A percentile compares a stretch with the other conserved stretches of the same genome.
Conservation (phyloP, 148 eudicot species). For the Dianthus caryophyllus region DNA sequence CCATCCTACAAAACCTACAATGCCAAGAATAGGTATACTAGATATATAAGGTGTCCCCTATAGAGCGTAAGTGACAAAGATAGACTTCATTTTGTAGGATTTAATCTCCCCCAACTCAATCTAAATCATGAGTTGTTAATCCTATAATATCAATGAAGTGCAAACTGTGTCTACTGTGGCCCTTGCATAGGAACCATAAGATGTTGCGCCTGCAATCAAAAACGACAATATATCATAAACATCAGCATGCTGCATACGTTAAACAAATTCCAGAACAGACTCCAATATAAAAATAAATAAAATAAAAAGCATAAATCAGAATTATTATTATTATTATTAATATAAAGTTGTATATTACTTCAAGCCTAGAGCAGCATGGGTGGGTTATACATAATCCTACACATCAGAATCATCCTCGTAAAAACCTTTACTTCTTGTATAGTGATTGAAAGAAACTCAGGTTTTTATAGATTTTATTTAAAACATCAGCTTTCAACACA, state of each 20-base stretch:
- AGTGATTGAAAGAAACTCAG: no score
- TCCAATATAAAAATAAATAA: no score
- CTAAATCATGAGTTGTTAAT: conserved; percentile 7
- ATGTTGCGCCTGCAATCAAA: conserved; percentile 35
- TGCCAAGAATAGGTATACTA: conserved; percentile 23
- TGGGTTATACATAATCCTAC: neutral
- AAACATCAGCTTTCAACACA: no score
- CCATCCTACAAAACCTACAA: conserved; percentile 25
- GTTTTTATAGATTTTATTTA: no score
- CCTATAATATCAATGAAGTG: conserved; percentile 17
- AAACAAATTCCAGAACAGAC: neutral
- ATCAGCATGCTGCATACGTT: neutral
- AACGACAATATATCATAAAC: neutral
- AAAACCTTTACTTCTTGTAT: no score
- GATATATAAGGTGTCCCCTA: conserved; percentile 18
- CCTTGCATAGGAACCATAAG: conserved; percentile 60
- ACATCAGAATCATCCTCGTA: neutral
- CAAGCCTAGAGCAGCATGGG: neutral
- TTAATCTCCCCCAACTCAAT: neutral
- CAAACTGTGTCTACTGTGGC: conserved; percentile 33
- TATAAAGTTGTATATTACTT: neutral
- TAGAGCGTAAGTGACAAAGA: conserved; percentile 5
- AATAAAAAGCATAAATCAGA: neutral
- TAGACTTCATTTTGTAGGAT: conserved; percentile 9
- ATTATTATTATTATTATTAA: no score